phyloP scores from a whole-genome alignment of 805 yeast species.

The Priceomyces castillae region DNA sequence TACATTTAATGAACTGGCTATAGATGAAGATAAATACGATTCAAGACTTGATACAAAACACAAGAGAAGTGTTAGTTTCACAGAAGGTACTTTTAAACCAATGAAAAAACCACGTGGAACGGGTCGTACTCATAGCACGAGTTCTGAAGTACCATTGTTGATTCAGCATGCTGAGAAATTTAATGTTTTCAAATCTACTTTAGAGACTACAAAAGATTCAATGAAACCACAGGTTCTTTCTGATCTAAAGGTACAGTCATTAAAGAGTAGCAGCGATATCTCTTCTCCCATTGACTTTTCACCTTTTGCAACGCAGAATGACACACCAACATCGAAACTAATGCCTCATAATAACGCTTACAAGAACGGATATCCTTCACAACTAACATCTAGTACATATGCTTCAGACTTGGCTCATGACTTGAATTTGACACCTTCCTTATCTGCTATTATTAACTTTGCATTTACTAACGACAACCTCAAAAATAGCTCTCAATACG shows the following conservation, averaged over 20 bases:
- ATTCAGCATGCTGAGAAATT: too few species aligned
- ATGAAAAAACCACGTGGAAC: neutral
- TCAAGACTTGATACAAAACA: constrained; percentile 1
- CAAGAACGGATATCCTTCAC: too few species aligned
- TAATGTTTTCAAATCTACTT: too few species aligned
- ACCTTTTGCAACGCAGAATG: too few species aligned
- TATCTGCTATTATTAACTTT: constrained; percentile 36
- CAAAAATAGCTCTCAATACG: constrained; percentile 4
- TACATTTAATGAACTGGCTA: constrained; percentile 3
- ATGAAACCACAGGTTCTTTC: too few species aligned
- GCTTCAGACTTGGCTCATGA: constrained; percentile 10
- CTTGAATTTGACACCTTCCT: constrained; percentile 33
- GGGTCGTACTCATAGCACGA: neutral
- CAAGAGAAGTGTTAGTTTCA: constrained; percentile 1
- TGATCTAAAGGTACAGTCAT: too few species aligned
- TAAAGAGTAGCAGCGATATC: too few species aligned
- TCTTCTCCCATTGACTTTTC: too few species aligned
- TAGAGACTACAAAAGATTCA: too few species aligned
- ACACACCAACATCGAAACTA: too few species aligned
- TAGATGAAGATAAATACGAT: neutral
- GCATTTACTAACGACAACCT: constrained; percentile 29
- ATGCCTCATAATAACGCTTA: too few species aligned
- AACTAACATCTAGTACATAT: too few species aligned
- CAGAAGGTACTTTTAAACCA: neutral
- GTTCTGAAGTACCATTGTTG: neutral